Evolutionary conservation across 2,329 filamentous ascomycete species (phyloP).

Genomic region (Talaromyces sp.): DNA sequence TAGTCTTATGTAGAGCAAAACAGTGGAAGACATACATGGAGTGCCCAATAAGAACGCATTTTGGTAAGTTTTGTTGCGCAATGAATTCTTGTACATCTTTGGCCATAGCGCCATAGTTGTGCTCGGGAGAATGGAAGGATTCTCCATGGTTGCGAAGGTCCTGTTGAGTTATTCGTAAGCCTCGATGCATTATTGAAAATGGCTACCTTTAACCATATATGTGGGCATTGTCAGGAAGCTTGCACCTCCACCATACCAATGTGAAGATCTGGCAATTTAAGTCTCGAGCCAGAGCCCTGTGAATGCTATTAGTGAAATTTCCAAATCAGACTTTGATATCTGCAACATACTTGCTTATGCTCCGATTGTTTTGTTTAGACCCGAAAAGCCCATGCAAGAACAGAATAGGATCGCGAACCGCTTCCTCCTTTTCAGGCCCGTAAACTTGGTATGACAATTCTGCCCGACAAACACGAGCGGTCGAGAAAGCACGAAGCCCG

Average conservation of each 20-base stretch:
- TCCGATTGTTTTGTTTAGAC: constrained; percentile 92
- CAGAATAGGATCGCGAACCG: constrained; percentile 66
- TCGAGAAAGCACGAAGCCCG: constrained; percentile 35
- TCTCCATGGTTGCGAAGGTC: constrained; percentile 94
- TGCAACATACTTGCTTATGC: constrained; percentile 80
- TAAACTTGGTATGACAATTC: constrained; percentile 42
- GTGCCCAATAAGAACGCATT: constrained; percentile 83
- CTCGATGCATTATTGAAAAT: no score
- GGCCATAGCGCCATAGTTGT: constrained; percentile 83
- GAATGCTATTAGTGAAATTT: constrained; percentile 2
- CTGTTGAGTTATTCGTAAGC: constrained; percentile 46
- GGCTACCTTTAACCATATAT: no score
- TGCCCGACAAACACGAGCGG: constrained; percentile 27
- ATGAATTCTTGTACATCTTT: constrained; percentile 83
- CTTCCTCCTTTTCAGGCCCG: constrained; percentile 37
- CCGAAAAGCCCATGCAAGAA: constrained; percentile 94
- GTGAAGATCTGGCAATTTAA: constrained; percentile 80
- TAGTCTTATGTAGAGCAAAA: no score
- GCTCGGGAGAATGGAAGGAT: constrained; percentile 73
- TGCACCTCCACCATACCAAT: constrained; percentile 58
- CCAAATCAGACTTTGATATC: neutral
- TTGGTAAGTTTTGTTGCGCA: constrained; percentile 65
- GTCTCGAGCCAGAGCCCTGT: constrained; percentile 73
- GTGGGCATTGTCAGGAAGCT: neutral
- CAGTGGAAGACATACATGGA: constrained; percentile 72